These are phyloP conservation scores for Torulaspora microellipsoides DNA, from an alignment of 805 yeast species.

Conservation along the genomic window DNA sequence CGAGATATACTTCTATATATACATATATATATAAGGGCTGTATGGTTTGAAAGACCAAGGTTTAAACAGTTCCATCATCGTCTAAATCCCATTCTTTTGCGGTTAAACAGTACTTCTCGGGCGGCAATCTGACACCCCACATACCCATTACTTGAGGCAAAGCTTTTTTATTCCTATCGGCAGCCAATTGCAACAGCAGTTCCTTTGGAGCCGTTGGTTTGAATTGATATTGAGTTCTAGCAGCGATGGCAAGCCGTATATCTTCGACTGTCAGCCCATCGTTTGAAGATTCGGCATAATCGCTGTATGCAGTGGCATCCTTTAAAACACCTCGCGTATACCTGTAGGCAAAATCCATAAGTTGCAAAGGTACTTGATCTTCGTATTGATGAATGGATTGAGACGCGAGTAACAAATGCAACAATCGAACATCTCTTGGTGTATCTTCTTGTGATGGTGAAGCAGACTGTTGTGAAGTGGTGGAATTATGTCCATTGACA, in stretches of 20 bases:
- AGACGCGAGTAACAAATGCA: constrained; percentile 88
- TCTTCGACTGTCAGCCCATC: constrained; percentile 78
- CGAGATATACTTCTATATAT: background rate
- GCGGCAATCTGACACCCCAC: constrained; percentile 92
- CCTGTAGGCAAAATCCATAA: constrained; percentile 93
- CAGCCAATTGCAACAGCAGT: constrained; percentile 81
- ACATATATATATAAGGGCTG: background rate
- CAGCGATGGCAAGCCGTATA: constrained; percentile 84
- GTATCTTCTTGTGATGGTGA: constrained; percentile 30
- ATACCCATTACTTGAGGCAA: constrained; percentile 87
- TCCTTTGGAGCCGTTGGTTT: constrained; percentile 92
- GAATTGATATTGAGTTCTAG: constrained; percentile 92
- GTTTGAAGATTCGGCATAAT: constrained; percentile 59
- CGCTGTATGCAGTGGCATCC: constrained; percentile 86
- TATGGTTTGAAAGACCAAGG: background rate
- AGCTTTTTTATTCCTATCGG: constrained; percentile 83
- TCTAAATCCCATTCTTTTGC: constrained; percentile 37
- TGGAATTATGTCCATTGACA: too few species aligned
- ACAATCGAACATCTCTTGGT: constrained; percentile 87
- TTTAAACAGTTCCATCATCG: constrained; percentile 8
- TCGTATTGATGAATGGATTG: constrained; percentile 89
- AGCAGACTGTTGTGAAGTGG: too few species aligned
- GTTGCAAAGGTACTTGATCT: constrained; percentile 91
- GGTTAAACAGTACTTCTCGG: constrained; percentile 93
- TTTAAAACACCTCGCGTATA: constrained; percentile 83